Percentiles rank a stretch among this genome's conserved stretches.
Evolutionary conservation across 2,329 filamentous ascomycete genomes (phyloP).

Genomic region (Monosporascus ibericus): DNA sequence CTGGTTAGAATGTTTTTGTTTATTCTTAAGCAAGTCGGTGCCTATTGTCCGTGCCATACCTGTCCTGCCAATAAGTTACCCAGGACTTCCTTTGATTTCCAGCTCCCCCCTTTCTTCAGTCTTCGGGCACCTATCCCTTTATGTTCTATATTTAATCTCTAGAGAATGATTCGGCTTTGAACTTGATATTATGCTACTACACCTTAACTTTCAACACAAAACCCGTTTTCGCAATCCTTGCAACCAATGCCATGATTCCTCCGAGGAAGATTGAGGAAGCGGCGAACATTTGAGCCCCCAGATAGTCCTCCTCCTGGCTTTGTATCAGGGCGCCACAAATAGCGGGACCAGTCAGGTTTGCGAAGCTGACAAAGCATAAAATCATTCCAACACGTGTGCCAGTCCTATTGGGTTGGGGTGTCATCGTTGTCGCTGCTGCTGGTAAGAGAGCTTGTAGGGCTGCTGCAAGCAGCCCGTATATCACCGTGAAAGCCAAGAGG

Average conservation of each 20-base stretch:
- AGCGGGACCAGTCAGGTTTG: conserved; percentile 6
- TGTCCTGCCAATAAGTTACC: too few relatives aligned
- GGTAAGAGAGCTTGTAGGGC: conserved; percentile 9
- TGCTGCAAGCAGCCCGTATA: conserved; percentile 6
- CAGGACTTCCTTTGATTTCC: too few relatives aligned
- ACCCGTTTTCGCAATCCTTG: neutral
- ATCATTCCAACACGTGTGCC: conserved; percentile 8
- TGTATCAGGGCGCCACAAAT: conserved; percentile 7
- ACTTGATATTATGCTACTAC: neutral
- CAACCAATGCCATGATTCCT: conserved; percentile 3
- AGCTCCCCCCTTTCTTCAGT: neutral
- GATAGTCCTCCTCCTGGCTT: neutral
- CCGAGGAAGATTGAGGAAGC: conserved; percentile 6
- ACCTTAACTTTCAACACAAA: neutral
- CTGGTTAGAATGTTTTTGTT: too few relatives aligned
- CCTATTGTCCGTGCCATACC: too few relatives aligned
- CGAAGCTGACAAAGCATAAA: conserved; percentile 6
- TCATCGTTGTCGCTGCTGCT: conserved; percentile 6
- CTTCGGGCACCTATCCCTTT: neutral
- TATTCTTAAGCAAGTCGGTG: too few relatives aligned
- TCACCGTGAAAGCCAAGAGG: conserved; percentile 15
- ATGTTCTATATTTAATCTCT: neutral
- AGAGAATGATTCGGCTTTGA: neutral
- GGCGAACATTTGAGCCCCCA: conserved; percentile 5
- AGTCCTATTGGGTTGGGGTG: conserved; percentile 6